These are phyloP conservation scores for Alternaria gansuensis DNA, from an alignment of 2,329 filamentous ascomycete genomes.

Conservation along the genomic window DNA sequence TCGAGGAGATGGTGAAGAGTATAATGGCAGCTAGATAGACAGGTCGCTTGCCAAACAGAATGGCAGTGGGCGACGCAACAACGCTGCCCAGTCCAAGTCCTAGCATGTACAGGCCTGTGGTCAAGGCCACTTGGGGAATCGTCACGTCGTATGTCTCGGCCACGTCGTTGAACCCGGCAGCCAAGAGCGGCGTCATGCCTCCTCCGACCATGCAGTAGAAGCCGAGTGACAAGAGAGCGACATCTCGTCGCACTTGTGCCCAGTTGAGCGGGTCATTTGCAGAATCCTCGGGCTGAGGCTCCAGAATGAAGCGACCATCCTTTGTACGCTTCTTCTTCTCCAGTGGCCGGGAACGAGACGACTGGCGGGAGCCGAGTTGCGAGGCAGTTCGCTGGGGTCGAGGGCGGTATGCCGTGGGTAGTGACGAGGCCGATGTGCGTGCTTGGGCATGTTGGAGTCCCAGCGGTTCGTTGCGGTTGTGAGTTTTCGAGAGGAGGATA, in stretches of 20 bases:
- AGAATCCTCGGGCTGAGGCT: slow-evolving; percentile 91
- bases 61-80: slow-evolving; percentile 87
- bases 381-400: slow-evolving; percentile 23
- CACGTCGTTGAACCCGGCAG: slow-evolving; percentile 87
- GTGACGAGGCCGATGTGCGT: slow-evolving; percentile 64
- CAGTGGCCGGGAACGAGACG: slow-evolving; percentile 30
- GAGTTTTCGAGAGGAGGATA: slow-evolving; percentile 64
- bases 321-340: slow-evolving; percentile 77
- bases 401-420: slow-evolving; percentile 48
- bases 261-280: slow-evolving; percentile 93
- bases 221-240: slow-evolving; percentile 80
- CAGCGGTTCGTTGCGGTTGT: slow-evolving; percentile 69
- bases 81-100: slow-evolving; percentile 87
- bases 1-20: slow-evolving; percentile 76
- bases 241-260: slow-evolving; percentile 81
- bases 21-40: slow-evolving; percentile 83
- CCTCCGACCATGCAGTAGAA: slow-evolving; percentile 94
- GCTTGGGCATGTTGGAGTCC: slow-evolving; percentile 70
- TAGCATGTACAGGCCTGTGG: slow-evolving; percentile 93
- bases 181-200: slow-evolving; percentile 88
- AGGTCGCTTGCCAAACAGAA: slow-evolving; percentile 87
- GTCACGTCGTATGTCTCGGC: slow-evolving; percentile 71
- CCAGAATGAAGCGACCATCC: slow-evolving; percentile 84
- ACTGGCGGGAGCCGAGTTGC: slow-evolving; percentile 35
- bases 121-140: slow-evolving; percentile 79